Conservation (phyloP, 352 stramenopile genomes). For the Globisporangium apiculatum region DNA sequence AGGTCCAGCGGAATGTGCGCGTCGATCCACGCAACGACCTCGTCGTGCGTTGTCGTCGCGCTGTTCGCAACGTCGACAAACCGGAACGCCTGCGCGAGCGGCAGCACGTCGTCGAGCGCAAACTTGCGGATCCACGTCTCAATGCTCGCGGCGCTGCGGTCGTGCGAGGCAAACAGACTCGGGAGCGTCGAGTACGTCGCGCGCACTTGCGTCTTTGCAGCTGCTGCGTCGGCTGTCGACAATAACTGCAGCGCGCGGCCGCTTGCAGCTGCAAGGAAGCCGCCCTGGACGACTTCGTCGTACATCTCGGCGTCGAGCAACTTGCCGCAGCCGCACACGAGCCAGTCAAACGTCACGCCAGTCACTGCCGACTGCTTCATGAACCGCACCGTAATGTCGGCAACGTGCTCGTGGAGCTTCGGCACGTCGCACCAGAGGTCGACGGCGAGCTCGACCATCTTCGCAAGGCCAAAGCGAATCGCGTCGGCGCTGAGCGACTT, state of each 20-base stretch:
- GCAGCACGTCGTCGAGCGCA: slow-evolving; percentile 43
- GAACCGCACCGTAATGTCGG: slow-evolving; percentile 64
- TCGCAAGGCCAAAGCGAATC: slow-evolving; percentile 51
- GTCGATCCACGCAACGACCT: slow-evolving; percentile 57
- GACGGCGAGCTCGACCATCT: slow-evolving; percentile 48
- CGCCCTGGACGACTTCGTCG: slow-evolving; percentile 64
- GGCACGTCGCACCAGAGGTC: slow-evolving; percentile 80
- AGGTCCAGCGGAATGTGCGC: slow-evolving; percentile 37
- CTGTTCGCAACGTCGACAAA: slow-evolving; percentile 43
- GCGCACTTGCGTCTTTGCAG: slow-evolving; percentile 41
- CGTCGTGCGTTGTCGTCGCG: slow-evolving; percentile 26
- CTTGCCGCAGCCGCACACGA: slow-evolving; percentile 41
- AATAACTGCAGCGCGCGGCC: slow-evolving; percentile 45
- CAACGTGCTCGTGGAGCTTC: slow-evolving; percentile 72
- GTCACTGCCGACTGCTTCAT: slow-evolving; percentile 52
- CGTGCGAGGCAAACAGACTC: slow-evolving; percentile 46
- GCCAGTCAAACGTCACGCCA: slow-evolving; percentile 61
- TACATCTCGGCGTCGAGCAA: slow-evolving; percentile 46
- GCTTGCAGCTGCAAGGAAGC: slow-evolving; percentile 47
- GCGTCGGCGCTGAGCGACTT: slow-evolving; percentile 46
- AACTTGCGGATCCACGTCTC: slow-evolving; percentile 68
- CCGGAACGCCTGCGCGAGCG: slow-evolving; percentile 45
- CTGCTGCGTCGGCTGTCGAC: slow-evolving; percentile 29
- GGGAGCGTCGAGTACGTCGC: slow-evolving; percentile 46
- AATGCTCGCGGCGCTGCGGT: slow-evolving; percentile 42